A percentile compares a stretch with the other conserved stretches of the same genome.
These are phyloP conservation scores for Didymella segeticola DNA, from an alignment of 2,329 filamentous ascomycete genomes.

Conservation along the genomic window DNA sequence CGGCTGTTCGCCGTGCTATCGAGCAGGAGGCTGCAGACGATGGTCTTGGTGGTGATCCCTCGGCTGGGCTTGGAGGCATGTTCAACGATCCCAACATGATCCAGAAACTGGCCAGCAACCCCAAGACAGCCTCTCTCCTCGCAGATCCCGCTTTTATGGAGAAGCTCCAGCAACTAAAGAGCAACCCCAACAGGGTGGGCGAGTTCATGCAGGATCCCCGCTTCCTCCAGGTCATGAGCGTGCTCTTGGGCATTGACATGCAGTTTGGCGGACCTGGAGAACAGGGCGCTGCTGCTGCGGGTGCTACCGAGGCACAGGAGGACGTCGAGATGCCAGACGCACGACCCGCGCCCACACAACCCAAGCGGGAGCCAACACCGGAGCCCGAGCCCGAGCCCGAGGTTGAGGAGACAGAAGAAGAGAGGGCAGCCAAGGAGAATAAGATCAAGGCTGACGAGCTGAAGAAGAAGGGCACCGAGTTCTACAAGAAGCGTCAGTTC, in stretches of 20 bases:
- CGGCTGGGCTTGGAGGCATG: constrained; percentile 83
- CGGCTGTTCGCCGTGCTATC: constrained; percentile 86
- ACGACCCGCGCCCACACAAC: constrained; percentile 60
- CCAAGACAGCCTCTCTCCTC: constrained; percentile 85
- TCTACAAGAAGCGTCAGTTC: constrained; percentile 98
- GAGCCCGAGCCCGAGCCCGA: constrained; percentile 72
- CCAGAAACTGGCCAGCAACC: constrained; percentile 89
- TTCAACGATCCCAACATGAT: constrained; percentile 92
- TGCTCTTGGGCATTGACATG: constrained; percentile 94
- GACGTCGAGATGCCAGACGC: constrained; percentile 81
- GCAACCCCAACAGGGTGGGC: constrained; percentile 80
- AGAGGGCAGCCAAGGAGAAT: constrained; percentile 81
- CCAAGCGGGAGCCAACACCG: constrained; percentile 54
- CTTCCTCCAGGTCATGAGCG: constrained; percentile 92
- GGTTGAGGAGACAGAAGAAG: constrained; percentile 88
- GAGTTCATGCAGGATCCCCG: constrained; percentile 87
- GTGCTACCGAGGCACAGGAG: constrained; percentile 64
- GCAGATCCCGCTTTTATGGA: constrained; percentile 87
- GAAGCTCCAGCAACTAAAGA: constrained; percentile 81
- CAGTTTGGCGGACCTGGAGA: constrained; percentile 65
- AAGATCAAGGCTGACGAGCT: constrained; percentile 93
- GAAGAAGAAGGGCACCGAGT: constrained; percentile 91
- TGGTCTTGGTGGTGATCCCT: constrained; percentile 68
- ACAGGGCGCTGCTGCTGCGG: constrained; percentile 48
- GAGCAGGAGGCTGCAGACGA: constrained; percentile 74